phyloP scores from a whole-genome alignment of 371 early-diverging fungal genomes.

The Conidiobolus coronatus region DNA sequence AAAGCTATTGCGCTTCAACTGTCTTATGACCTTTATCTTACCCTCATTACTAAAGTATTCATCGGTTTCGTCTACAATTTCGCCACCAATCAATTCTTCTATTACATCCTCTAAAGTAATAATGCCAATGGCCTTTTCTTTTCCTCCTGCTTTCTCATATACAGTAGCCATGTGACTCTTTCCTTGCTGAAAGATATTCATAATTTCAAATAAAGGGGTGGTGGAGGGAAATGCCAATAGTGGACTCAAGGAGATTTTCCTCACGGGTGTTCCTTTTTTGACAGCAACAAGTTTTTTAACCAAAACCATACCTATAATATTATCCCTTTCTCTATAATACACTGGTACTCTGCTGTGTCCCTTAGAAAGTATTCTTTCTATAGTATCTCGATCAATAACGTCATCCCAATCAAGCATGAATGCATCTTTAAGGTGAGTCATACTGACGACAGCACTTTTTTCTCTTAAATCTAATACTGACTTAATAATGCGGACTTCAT shows the following conservation, averaged over 20 bases:
- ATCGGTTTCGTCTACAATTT: conserved; percentile 89
- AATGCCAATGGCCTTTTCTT: conserved; percentile 48
- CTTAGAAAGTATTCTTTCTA: conserved; percentile 35
- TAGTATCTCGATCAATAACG: conserved; percentile 29
- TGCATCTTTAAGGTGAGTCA: conserved; percentile 70
- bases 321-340: conserved; percentile 26
- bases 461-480: conserved; percentile 75
- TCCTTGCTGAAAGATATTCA: conserved; percentile 41
- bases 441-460: conserved; percentile 55
- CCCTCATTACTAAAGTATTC: conserved; percentile 20
- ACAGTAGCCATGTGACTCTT: conserved; percentile 45
- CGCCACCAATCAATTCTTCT: conserved; percentile 84
- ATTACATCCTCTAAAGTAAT: conserved; percentile 93
- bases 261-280: conserved; percentile 48
- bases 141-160: conserved; percentile 20
- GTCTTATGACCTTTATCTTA: too few relatives aligned
- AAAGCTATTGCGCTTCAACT: too few relatives aligned
- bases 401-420: conserved; percentile 49
- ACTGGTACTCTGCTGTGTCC: conserved; percentile 85
- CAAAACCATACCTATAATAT: conserved; percentile 70
- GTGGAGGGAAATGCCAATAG: conserved; percentile 38
- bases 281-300: conserved; percentile 65
- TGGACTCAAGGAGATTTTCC: conserved; percentile 36
- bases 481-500: conserved; percentile 79
- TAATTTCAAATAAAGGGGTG: conserved; percentile 11